Percentiles rank a stretch among this genome's conserved stretches.
These are phyloP conservation scores for Ceratocystis huliohia DNA, from an alignment of 2,329 filamentous ascomycete genomes.

Conservation along the genomic window DNA sequence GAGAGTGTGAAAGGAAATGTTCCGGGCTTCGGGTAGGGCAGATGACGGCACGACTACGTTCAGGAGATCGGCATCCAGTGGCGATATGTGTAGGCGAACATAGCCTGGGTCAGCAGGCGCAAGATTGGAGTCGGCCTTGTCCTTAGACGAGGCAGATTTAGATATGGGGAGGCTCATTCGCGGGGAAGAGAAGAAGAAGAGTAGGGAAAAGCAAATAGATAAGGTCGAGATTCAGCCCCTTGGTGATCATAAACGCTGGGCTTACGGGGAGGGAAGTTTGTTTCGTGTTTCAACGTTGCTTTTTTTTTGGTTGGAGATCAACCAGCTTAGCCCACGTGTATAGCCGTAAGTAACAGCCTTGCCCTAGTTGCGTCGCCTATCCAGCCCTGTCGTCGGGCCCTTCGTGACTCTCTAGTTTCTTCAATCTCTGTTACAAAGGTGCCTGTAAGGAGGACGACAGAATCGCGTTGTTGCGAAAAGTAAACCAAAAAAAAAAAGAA, in stretches of 20 bases:
- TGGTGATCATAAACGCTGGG: neutral
- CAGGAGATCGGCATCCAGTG: slow-evolving; percentile 64
- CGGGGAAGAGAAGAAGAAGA: slow-evolving; percentile 2
- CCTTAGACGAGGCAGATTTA: slow-evolving; percentile 10
- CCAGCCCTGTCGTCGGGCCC: too few species aligned
- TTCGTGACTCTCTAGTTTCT: neutral
- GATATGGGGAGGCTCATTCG: slow-evolving; percentile 12
- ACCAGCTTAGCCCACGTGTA: neutral
- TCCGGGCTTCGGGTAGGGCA: slow-evolving; percentile 52
- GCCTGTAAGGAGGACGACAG: neutral
- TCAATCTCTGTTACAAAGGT: neutral
- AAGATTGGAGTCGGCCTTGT: neutral
- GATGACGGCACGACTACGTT: slow-evolving; percentile 58
- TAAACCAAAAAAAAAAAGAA: neutral
- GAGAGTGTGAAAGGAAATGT: slow-evolving; percentile 77
- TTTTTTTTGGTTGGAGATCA: neutral
- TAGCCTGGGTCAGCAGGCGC: slow-evolving; percentile 17
- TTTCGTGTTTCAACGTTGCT: neutral
- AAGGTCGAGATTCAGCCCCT: neutral
- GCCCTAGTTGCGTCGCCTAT: too few species aligned
- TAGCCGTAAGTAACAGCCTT: neutral
- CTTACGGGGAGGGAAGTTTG: neutral
- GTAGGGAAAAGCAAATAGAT: neutral
- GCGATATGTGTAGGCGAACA: slow-evolving; percentile 64
- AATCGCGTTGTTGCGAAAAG: slow-evolving; percentile 10